phyloP scores from a whole-genome alignment of 1,139 yeast species.

The Taphrina communis region DNA sequence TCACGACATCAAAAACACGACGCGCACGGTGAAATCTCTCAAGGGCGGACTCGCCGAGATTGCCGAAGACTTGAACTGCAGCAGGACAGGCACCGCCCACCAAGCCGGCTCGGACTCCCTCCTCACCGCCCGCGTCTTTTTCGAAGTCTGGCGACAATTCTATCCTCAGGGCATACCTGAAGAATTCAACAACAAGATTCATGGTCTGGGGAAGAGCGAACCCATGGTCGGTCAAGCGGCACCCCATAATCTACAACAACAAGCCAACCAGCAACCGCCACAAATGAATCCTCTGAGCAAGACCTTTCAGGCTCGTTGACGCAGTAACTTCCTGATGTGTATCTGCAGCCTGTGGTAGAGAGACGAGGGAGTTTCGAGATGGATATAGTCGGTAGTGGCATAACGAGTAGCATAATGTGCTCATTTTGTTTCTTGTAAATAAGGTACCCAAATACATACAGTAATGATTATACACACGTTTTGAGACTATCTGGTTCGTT shows the following conservation, averaged over 20 bases:
- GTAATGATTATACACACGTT: background rate
- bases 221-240: background rate
- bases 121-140: conserved; percentile 59
- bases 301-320: conserved; percentile 22
- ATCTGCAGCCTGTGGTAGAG: background rate
- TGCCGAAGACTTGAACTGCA: conserved; percentile 60
- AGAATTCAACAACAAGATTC: conserved; percentile 36
- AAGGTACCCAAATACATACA: background rate
- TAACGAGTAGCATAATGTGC: background rate
- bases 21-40: conserved; percentile 56
- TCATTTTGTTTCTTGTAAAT: conserved; percentile 9
- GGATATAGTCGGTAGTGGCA: background rate
- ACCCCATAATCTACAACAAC: conserved; percentile 1
- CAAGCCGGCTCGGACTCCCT: conserved; percentile 64
- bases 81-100: conserved; percentile 50
- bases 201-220: conserved; percentile 36
- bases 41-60: conserved; percentile 54
- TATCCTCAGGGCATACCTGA: conserved; percentile 46
- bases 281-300: conserved; percentile 32
- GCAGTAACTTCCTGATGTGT: no score
- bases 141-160: conserved; percentile 56
- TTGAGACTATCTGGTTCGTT: background rate
- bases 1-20: conserved; percentile 81
- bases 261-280: conserved; percentile 10
- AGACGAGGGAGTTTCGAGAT: background rate